Evolutionary conservation across 2,329 filamentous ascomycete genomes (phyloP), one percentile per base, ranked within the genome.

Genomic region (Pseudogymnoascus sp.): DNA sequence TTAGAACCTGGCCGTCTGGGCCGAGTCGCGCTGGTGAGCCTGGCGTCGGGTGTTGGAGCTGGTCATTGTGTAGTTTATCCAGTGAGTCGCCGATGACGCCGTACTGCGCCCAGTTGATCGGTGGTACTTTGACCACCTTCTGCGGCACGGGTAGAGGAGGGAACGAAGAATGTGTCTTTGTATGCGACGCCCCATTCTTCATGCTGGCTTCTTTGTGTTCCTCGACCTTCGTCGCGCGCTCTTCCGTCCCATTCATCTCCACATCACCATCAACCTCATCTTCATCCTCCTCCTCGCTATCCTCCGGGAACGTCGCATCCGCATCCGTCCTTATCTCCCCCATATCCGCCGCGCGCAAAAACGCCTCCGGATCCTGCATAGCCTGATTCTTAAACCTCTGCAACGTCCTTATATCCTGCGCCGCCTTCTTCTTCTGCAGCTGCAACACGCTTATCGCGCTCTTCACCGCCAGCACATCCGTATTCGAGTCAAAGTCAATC

Each of bases 61-160:
- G 92, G 71, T 96, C 90, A 60, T 86, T 83, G 73, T 97, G 93
- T 66, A 97, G 79, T 72, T 87, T 89, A 74, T 97, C 91, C 37
- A 97, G 80, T 1, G 90, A 85, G 64, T 90, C 88, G 59, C 91
- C 93, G 2, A 95, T 86, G n/a, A 97, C 82, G 69, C 91, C 90
- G 74, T 97, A 97, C 72, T 96, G 93, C 11, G 87, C 85, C 93
- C 93, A 97, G 78, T 97, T 96, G 71, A 97, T 88, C 7, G 91
- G 89, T 7, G 93, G 93, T 77, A 88, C 91, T 41, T 93, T 87
- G 25, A 96, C 88, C 0, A 97, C 79, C 68, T 89, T 89, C 74
- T 97, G 93, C 5, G 90, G 86, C 12, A 82, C 83, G 0, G 93
- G 93, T 12, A 97, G 49, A 35, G 49, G 49, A 1, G 49, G 49